These are phyloP conservation scores for Boletus rubropictus DNA, from an alignment of 768 basidiomycete genomes.

Conservation along the genomic window DNA sequence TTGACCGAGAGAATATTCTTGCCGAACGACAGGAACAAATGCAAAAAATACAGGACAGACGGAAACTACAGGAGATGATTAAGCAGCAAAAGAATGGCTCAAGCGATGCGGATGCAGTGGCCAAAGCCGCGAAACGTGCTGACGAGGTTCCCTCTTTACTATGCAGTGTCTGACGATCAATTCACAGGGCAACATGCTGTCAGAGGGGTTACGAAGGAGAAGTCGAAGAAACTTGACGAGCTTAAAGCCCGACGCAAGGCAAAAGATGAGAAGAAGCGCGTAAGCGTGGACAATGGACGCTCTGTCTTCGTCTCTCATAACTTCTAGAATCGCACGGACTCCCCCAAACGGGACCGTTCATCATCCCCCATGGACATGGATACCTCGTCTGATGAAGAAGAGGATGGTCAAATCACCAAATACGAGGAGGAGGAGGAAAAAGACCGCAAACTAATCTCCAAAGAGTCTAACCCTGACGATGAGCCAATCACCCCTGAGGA, in stretches of 20 bases:
- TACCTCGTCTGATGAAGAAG: constrained; percentile 71
- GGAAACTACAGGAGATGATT: constrained; percentile 68
- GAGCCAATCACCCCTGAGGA: constrained; percentile 51
- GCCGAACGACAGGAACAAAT: constrained; percentile 76
- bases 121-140: constrained; percentile 75
- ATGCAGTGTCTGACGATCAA: constrained; percentile 6
- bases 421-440: constrained; percentile 71
- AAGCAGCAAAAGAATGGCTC: constrained; percentile 52
- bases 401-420: constrained; percentile 71
- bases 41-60: constrained; percentile 66
- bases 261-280: constrained; percentile 83
- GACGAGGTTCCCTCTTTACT: constrained; percentile 11
- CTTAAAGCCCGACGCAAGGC: constrained; percentile 82
- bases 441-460: constrained; percentile 46
- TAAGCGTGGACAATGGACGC: constrained; percentile 32
- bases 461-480: constrained; percentile 36
- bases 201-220: constrained; percentile 75
- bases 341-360: constrained; percentile 65
- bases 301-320: constrained; percentile 8
- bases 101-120: constrained; percentile 51
- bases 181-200: constrained; percentile 63
- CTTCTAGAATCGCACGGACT: constrained; percentile 42
- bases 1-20: constrained; percentile 84
- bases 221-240: constrained; percentile 72
- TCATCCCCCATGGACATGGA: constrained; percentile 86